Evolutionary conservation across 179 eudicot species (phyloP), one percentile per base, ranked within the genome.

Genomic region (Silene coronaria): DNA sequence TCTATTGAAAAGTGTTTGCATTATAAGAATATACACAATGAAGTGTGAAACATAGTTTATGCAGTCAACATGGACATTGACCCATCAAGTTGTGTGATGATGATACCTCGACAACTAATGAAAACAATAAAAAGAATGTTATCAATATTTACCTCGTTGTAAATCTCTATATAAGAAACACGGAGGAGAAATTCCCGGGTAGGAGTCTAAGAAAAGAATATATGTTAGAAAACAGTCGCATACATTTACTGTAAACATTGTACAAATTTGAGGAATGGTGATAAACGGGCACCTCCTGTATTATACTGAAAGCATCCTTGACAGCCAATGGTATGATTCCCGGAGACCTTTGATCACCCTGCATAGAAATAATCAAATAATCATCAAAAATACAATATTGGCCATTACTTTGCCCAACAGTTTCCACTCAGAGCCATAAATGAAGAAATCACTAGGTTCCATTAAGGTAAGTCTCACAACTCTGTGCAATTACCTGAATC

Each of bases 261-360:
- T 13, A 9, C 14, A 60, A 57, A 45, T 32, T 65, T 21, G 46
- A 23, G 65, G 51, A 38, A 38, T 4, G 21, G 14, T 67, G 26
- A 48, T 74, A 69, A 22, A 80, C 66, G 70, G 36, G 27, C 86
- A 96, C 99, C 97, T 93, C 97, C 79, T 96, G 99, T 70, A 96
- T 96, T 62, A 96, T 93, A 76, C 99, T 89, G 78, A 96, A 96
- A 80, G 97, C 93, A 87, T 96, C 99, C 88, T 96, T 96, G 72
- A 96, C 99, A 84, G 99, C 99, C 87, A 96, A 86, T 13, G 99
- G 99, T 82, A 96, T 96, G 61, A 93, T 89, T 51, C 99, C 99
- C 61, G 99, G 99, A 76, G 99, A 96, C 84, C 97, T 88, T 83
- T 96, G 99, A 84, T 96, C 97, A 67, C 99, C 98, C 99, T 96